Conservation (phyloP, 257 asterid species). For the Catharanthus roseus region DNA sequence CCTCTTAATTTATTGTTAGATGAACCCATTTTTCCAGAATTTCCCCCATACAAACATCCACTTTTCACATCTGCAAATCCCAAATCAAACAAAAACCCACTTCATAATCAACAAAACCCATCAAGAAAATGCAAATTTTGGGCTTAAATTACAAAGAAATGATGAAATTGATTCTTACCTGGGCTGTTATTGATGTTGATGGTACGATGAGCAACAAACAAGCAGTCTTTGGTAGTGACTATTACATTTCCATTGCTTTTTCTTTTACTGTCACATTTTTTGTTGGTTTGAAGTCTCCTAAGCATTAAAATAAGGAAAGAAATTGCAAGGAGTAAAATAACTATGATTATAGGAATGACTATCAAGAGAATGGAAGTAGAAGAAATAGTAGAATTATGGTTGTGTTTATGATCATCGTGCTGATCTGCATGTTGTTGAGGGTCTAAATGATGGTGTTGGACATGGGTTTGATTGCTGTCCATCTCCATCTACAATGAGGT, state of each 20-base stretch:
- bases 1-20: slow-evolving; percentile 29
- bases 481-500: slow-evolving; percentile 13
- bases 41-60: slow-evolving; percentile 50
- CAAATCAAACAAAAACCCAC: too few relatives aligned
- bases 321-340: slow-evolving; percentile 50
- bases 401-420: slow-evolving; percentile 11
- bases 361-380: slow-evolving; percentile 51
- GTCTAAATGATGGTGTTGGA: slow-evolving; percentile 18
- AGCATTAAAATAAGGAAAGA: slow-evolving; percentile 46
- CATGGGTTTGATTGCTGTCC: slow-evolving; percentile 17
- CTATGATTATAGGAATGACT: slow-evolving; percentile 46
- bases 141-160: too few relatives aligned
- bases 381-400: slow-evolving; percentile 34
- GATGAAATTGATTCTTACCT: slow-evolving; percentile 25
- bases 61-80: slow-evolving; percentile 34
- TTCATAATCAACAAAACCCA: too few relatives aligned
- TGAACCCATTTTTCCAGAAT: slow-evolving; percentile 19
- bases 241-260: slow-evolving; percentile 23
- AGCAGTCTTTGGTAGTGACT: slow-evolving; percentile 35
- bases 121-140: too few relatives aligned
- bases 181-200: slow-evolving; percentile 43
- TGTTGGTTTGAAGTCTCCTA: slow-evolving; percentile 39
- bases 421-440: slow-evolving; percentile 6
- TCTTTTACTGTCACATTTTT: slow-evolving; percentile 12
- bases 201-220: slow-evolving; percentile 54